Evolutionary conservation across 2,329 filamentous ascomycete species (phyloP), one percentile per base, ranked within the genome.

Genomic region (Beauveria brongniartii): DNA sequence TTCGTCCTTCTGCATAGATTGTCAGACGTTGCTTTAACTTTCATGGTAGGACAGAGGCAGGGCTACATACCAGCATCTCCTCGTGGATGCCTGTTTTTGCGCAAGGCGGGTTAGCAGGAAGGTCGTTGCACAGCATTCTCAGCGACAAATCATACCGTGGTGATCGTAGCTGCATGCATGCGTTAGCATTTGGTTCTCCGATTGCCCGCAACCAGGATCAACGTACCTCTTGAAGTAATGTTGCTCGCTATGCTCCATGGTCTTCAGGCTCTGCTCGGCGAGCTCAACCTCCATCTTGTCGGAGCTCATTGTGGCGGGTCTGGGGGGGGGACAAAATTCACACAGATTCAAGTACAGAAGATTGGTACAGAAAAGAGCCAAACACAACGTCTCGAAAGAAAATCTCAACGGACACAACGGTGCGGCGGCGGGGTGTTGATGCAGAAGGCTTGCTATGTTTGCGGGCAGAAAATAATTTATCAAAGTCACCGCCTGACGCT

Each of bases 161-260:
- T 97, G 94, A 76, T 97, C 96, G 77, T 97, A 97, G 77, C 92
- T 97, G 74, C 67, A 60, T 60, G 20, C 18, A 8, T 34, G 26
- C 28, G 70, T 81, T 68, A 81, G 75, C 69, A 55, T 71, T 61
- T 12, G 52, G 14, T 22, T 3, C 37, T 10, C 30, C 34, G 14
- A 66, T 37, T 47, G 5, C n/a, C n/a, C 22, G 20, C 14, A 18
- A 10, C 20, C 16, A 46, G 51, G 53, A 34, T 59, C 37, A 63
- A 74, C 69, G 65, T 63, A 95, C 92, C 92, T 96, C 80, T 97
- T 97, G 81, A 97, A 97, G 82, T 97, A 99, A 77, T 97, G 94
- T 76, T 95, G 92, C 82, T 99, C 94, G 66, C 92, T 94, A 79
- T 96, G 92, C 74, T 90, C 89, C 83, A 96, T 87, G 69, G 79